phyloP scores from a whole-genome alignment of 2,329 filamentous ascomycete species.

The Simplicillium aogashimaense region DNA sequence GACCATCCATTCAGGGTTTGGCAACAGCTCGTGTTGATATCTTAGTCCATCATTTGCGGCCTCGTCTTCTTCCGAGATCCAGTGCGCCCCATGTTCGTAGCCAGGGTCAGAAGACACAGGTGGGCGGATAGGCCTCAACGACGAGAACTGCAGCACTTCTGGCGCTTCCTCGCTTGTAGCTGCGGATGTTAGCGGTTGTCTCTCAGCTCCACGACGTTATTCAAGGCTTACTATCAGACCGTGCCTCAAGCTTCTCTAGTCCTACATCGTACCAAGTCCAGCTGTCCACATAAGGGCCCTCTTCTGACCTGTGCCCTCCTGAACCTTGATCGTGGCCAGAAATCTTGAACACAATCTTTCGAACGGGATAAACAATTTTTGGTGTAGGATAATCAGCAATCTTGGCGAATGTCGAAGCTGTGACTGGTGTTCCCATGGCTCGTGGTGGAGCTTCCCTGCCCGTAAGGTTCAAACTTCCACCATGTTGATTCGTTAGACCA shows the following conservation, averaged over 20 bases:
- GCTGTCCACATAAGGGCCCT: conserved; percentile 34
- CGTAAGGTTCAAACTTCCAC: background rate
- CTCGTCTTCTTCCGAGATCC: no score
- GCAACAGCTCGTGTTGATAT: conserved; percentile 14
- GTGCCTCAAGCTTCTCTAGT: conserved; percentile 41
- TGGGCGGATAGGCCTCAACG: no score
- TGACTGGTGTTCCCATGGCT: conserved; percentile 12
- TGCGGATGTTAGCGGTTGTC: no score
- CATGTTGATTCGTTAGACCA: conserved; percentile 16
- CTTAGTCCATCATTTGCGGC: no score
- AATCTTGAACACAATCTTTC: conserved; percentile 52
- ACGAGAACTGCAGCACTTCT: background rate
- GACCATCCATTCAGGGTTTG: conserved; percentile 28
- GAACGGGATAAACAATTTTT: conserved; percentile 36
- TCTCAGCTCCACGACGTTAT: no score
- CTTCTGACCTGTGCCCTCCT: conserved; percentile 17
- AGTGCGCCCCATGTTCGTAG: background rate
- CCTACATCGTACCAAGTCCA: conserved; percentile 58
- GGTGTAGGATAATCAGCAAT: conserved; percentile 28
- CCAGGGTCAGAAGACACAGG: background rate
- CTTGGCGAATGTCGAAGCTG: conserved; percentile 18
- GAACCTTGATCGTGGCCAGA: conserved; percentile 50
- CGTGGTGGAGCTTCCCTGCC: conserved; percentile 2
- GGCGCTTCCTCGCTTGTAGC: conserved; percentile 8
- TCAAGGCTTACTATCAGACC: conserved; percentile 15